A percentile compares a stretch with the other conserved stretches of the same genome.
Evolutionary conservation across 106 monocot species (phyloP).

Genomic region (Allium cepa): DNA sequence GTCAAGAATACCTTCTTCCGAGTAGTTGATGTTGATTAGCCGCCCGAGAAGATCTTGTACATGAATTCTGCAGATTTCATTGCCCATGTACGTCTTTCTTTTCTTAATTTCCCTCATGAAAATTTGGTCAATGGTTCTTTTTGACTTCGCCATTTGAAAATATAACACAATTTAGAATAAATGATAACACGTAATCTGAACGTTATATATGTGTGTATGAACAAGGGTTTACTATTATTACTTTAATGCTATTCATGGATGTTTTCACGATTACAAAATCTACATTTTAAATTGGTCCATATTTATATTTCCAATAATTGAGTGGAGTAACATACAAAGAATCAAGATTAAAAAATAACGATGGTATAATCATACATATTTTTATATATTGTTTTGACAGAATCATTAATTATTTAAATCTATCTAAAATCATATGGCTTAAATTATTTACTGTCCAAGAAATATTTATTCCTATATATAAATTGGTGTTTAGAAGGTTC

Average conservation of each 20-base stretch:
- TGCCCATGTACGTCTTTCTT: background rate
- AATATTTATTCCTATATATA: background rate
- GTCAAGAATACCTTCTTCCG: slow-evolving; percentile 9
- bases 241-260: too few relatives aligned
- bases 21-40: slow-evolving; percentile 9
- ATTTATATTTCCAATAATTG: too few relatives aligned
- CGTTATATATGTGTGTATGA: background rate
- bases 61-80: background rate
- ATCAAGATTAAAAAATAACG: too few relatives aligned
- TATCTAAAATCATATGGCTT: too few relatives aligned
- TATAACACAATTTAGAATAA: background rate
- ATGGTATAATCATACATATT: too few relatives aligned
- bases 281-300: too few relatives aligned
- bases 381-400: too few relatives aligned
- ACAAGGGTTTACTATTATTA: too few relatives aligned
- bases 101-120: slow-evolving; percentile 1
- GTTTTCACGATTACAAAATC: too few relatives aligned
- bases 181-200: background rate
- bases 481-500: background rate
- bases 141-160: slow-evolving; percentile 4
- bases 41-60: slow-evolving; percentile 13
- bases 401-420: too few relatives aligned
- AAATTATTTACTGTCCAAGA: background rate
- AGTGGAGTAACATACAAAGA: too few relatives aligned
- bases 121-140: background rate